Evolutionary conservation across 176 grass and related monocot genomes (phyloP).

Genomic region (sorghum (Sorghum bicolor)): DNA sequence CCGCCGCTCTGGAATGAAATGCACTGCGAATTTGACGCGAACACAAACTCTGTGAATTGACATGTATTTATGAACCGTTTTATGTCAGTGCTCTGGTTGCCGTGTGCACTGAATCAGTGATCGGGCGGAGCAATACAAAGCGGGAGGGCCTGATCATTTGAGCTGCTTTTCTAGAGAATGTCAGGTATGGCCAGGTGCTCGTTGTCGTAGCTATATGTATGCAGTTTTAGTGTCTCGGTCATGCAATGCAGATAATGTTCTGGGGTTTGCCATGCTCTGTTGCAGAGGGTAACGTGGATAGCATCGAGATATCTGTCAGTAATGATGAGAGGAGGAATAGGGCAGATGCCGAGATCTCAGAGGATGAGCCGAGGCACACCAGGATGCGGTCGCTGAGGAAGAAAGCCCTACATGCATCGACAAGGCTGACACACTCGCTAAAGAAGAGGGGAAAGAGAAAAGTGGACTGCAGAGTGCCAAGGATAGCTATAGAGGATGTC

Average conservation of each 20-base stretch:
- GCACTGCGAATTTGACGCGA: not conserved
- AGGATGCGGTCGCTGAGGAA: constrained; percentile 73
- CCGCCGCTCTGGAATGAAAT: not conserved
- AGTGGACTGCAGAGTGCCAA: constrained; percentile 64
- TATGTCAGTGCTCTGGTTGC: constrained; percentile 16
- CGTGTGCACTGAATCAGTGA: not conserved
- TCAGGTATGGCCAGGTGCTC: constrained; percentile 42
- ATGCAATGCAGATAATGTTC: constrained; percentile 36
- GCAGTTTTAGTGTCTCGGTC: not conserved
- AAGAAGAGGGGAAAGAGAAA: constrained; percentile 96
- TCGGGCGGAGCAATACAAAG: not conserved
- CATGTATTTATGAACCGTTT: not conserved
- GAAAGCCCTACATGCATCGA: constrained; percentile 83
- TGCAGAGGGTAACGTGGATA: constrained; percentile 42
- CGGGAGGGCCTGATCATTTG: constrained; percentile 15
- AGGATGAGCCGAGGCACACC: constrained; percentile 65
- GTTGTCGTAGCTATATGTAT: constrained; percentile 1
- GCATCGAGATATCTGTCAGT: constrained; percentile 34
- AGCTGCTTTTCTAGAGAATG: constrained; percentile 49
- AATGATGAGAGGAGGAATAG: constrained; percentile 74
- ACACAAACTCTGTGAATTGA: not conserved
- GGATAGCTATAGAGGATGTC: constrained; percentile 79
- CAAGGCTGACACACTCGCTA: constrained; percentile 78
- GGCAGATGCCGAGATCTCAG: constrained; percentile 56
- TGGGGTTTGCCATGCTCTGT: not conserved